Conservation (phyloP, 495 filamentous ascomycete genomes). For the Penicillium turbatum region DNA sequence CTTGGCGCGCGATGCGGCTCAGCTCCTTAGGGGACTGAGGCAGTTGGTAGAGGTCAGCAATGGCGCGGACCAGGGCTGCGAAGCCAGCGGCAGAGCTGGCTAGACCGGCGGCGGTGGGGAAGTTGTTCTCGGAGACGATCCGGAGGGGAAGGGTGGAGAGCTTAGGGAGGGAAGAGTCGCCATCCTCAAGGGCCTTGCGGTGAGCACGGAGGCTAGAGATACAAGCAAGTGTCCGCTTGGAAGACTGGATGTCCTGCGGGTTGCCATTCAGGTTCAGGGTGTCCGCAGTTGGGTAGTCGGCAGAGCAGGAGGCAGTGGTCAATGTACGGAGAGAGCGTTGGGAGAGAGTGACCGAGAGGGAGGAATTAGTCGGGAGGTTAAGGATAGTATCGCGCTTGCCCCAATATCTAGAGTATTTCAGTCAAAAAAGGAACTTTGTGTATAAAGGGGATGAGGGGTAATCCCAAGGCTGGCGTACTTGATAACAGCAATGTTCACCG, state of each 20-base stretch:
- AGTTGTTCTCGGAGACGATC: slow-evolving; percentile 93
- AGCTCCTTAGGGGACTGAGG: slow-evolving; percentile 73
- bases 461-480: slow-evolving; percentile 57
- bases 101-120: slow-evolving; percentile 96
- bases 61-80: slow-evolving; percentile 86
- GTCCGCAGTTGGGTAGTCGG: slow-evolving; percentile 64
- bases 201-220: slow-evolving; percentile 77
- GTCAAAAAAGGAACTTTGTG: slow-evolving; percentile 24
- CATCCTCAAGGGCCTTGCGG: slow-evolving; percentile 66
- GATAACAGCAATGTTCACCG: slow-evolving; percentile 98
- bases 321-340: slow-evolving; percentile 91
- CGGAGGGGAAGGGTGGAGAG: slow-evolving; percentile 69
- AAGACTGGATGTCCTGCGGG: slow-evolving; percentile 70
- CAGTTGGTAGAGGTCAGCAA: slow-evolving; percentile 87
- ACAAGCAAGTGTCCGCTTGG: slow-evolving; percentile 85
- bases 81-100: slow-evolving; percentile 92
- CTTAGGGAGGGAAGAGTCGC: slow-evolving; percentile 67
- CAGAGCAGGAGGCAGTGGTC: slow-evolving; percentile 89
- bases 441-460: slow-evolving; percentile 15
- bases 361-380: slow-evolving; percentile 96
- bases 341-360: slow-evolving; percentile 90
- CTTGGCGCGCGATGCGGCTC: slow-evolving; percentile 86
- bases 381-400: slow-evolving; percentile 89
- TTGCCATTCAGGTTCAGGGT: slow-evolving; percentile 79
- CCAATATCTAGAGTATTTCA: slow-evolving; percentile 69